These are phyloP conservation scores for Lathyrus sativus DNA, from an alignment of 306 rosid species.

Conservation along the genomic window DNA sequence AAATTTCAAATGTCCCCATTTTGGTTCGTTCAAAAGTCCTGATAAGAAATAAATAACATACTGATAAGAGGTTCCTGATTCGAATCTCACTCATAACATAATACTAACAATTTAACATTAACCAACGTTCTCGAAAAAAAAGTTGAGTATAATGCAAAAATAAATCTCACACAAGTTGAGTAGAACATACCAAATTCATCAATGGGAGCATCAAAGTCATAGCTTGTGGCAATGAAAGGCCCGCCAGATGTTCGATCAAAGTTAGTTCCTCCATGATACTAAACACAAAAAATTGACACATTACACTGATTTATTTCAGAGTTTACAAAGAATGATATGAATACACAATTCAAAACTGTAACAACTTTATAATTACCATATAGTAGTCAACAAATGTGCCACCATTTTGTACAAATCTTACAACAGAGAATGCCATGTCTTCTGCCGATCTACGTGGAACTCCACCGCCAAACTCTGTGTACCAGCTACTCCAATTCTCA, in stretches of 20 bases:
- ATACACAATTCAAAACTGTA: constrained; percentile 20
- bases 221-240: constrained; percentile 88
- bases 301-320: not conserved
- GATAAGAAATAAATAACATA: not conserved
- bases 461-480: constrained; percentile 85
- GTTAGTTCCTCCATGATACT: constrained; percentile 99
- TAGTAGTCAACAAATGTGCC: constrained; percentile 90
- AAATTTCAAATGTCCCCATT: constrained; percentile 92
- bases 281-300: constrained; percentile 27
- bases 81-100: no score
- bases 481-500: constrained; percentile 97
- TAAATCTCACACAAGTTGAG: no score
- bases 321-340: constrained; percentile 12
- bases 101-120: no score
- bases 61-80: no score
- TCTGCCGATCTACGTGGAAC: constrained; percentile 81
- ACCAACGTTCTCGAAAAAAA: no score
- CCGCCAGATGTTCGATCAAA: constrained; percentile 90
- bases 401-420: constrained; percentile 79
- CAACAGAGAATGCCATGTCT: constrained; percentile 84
- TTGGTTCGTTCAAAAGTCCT: constrained; percentile 84
- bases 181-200: constrained; percentile 80
- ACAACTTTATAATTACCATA: constrained; percentile 53
- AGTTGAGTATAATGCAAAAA: no score
- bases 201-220: constrained; percentile 88